Evolutionary conservation across 2,329 filamentous ascomycete species (phyloP).

Genomic region (Seiridium unicorne): DNA sequence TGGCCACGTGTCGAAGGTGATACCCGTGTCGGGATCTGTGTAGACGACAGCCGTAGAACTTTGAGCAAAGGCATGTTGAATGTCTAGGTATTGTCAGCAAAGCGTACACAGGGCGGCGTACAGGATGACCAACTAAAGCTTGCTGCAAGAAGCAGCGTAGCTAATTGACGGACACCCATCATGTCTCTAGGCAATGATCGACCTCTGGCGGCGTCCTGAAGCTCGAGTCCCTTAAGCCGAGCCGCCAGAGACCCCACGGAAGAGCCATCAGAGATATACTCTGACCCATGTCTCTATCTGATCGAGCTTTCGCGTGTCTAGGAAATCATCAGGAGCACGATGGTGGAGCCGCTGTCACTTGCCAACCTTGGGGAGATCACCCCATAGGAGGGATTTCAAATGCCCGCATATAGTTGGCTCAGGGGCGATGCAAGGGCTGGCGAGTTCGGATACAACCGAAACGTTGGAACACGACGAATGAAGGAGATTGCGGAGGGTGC

Average conservation of each 20-base stretch:
- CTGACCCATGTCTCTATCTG: background rate
- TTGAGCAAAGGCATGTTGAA: conserved; percentile 9
- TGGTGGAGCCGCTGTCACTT: background rate
- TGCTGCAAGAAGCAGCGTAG: conserved; percentile 3
- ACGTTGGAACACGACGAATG: background rate
- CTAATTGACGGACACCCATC: background rate
- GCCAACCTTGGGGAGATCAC: background rate
- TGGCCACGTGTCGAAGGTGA: conserved; percentile 50
- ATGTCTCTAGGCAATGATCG: background rate
- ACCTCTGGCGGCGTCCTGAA: background rate
- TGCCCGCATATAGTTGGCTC: conserved; percentile 2
- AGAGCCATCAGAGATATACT: conserved; percentile 1
- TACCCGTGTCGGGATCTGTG: conserved; percentile 39
- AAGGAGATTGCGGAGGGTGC: conserved; percentile 7
- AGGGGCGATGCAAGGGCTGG: background rate
- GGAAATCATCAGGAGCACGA: background rate
- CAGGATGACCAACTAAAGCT: background rate
- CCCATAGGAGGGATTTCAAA: conserved; percentile 9
- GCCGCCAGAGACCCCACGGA: background rate
- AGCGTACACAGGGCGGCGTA: background rate
- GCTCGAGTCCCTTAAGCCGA: background rate
- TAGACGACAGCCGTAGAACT: conserved; percentile 6
- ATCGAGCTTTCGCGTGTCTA: background rate
- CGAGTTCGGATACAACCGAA: conserved; percentile 4
- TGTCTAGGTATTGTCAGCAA: conserved; percentile 3